These are phyloP conservation scores for Macroventuria anomochaeta DNA, from an alignment of 2,329 filamentous ascomycete genomes.

Conservation along the genomic window DNA sequence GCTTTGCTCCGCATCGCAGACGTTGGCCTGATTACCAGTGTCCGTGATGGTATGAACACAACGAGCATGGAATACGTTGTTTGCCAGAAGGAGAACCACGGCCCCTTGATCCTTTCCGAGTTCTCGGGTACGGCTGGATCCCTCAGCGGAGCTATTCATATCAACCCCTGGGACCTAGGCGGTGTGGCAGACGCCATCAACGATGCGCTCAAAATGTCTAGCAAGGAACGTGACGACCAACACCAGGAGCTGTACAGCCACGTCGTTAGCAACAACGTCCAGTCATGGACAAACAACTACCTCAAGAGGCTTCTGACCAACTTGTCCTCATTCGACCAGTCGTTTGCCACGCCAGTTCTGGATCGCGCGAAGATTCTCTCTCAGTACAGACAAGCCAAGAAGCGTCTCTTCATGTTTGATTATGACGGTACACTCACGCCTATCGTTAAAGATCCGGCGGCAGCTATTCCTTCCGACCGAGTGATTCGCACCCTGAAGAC, in stretches of 20 bases:
- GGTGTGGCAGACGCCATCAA: constrained; percentile 86
- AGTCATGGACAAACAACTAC: constrained; percentile 83
- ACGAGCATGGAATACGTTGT: constrained; percentile 94
- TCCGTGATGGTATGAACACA: constrained; percentile 97
- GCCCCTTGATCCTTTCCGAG: constrained; percentile 91
- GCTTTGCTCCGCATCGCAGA: constrained; percentile 89
- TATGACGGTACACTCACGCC: constrained; percentile 96
- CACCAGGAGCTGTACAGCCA: constrained; percentile 80
- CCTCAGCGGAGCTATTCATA: constrained; percentile 85
- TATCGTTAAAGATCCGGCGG: constrained; percentile 89
- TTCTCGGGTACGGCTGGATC: constrained; percentile 94
- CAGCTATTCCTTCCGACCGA: constrained; percentile 84
- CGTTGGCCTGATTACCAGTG: constrained; percentile 92
- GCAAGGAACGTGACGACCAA: constrained; percentile 69
- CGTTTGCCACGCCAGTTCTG: constrained; percentile 79
- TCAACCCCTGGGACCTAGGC: constrained; percentile 92
- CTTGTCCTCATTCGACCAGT: constrained; percentile 76
- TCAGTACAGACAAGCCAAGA: constrained; percentile 75
- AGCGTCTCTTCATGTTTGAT: constrained; percentile 96
- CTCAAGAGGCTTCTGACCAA: constrained; percentile 81
- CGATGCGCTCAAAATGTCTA: constrained; percentile 77
- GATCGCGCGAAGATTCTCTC: constrained; percentile 75
- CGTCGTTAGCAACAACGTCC: constrained; percentile 84
- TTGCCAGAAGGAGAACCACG: constrained; percentile 84
- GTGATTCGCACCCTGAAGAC: constrained; percentile 80